Evolutionary conservation across 352 stramenopile genomes (phyloP).

Genomic region (Peronospora belbahrii): DNA sequence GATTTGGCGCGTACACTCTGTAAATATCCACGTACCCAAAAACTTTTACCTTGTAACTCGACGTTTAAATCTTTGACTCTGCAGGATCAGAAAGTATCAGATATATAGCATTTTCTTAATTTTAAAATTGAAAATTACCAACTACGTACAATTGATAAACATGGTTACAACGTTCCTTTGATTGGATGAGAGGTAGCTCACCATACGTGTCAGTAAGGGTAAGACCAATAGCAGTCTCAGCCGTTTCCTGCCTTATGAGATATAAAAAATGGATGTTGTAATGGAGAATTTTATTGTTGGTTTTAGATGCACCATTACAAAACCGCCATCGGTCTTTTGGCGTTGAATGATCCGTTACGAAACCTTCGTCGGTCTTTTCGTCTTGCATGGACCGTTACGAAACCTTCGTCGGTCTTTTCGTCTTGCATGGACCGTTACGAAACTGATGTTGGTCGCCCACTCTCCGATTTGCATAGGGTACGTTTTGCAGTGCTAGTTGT

Average conservation of each 20-base stretch:
- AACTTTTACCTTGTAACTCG: slow-evolving; percentile 74
- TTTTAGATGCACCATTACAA: too few species aligned
- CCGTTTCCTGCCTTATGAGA: slow-evolving; percentile 80
- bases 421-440: too few species aligned
- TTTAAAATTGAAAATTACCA: slow-evolving; percentile 3
- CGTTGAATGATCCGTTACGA: too few species aligned
- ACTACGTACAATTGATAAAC: slow-evolving; percentile 65
- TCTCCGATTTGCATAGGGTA: too few species aligned
- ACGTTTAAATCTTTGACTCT: slow-evolving; percentile 58
- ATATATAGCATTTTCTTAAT: background rate
- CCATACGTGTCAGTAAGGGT: slow-evolving; percentile 84
- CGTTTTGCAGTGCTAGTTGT: too few species aligned
- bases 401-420: background rate
- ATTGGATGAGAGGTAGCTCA: slow-evolving; percentile 87
- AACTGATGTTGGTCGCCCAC: too few species aligned
- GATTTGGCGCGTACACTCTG: slow-evolving; percentile 92
- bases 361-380: too few species aligned
- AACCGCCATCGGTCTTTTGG: too few species aligned
- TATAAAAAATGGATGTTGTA: too few species aligned
- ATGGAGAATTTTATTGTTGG: too few species aligned
- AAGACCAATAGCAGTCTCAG: slow-evolving; percentile 46
- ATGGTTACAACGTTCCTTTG: slow-evolving; percentile 50
- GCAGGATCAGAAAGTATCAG: background rate
- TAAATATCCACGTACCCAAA: slow-evolving; percentile 93
- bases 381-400: too few species aligned